Base-by-base conservation (phyloP, 1,284 basidiomycete genomes). In the Xerocomus nothofagi region DNA sequence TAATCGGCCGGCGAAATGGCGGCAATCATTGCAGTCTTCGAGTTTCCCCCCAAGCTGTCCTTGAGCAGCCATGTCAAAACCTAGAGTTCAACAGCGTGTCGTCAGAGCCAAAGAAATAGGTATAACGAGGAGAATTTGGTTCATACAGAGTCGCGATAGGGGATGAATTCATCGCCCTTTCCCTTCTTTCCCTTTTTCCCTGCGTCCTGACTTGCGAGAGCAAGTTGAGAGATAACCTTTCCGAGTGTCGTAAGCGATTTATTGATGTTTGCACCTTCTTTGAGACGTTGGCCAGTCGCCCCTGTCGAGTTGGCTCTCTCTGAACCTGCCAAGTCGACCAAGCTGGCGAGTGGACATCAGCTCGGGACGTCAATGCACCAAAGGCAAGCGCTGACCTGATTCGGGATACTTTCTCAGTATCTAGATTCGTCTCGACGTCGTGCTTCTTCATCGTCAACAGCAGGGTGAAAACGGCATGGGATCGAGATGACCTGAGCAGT, bases 251-350 rank as follows among this genome's bases (percentile, higher is more conserved):
- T 98, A 30, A 99, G 80, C 4, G 93, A 97, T 71, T 97, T 98
- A 75, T 99, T 99, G 78, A 98, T 98, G 69, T 95, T 94, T 18
- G 93, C 92, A 43, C 96, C 92, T 74, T 98, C 96, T 72, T 97
- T 97, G 50, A 99, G 74, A 34, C 95, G 83, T 61, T 88, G 86
- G 4, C 90, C 97, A 15, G 91, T 98, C n/a, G 94, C 94, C 31
- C 97, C 96, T 9, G 94, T 97, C 5, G 93, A 95, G 60, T 96
- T 96, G 23, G 93, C 93, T 57, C 96, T 81, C 71, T 99, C 96
- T 18, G 93, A 97, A 62, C 96, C 96, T n/a, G 95, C 95, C 54
- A 98, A 77, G 75, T 98, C 95, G 53, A 98, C 92, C 55, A 95
- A 74, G 63, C 88, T 90, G 54, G 47, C 26, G 41, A 36, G 39